A percentile compares a stretch with the other conserved stretches of the same genome.
Evolutionary conservation across 2,329 filamentous ascomycete genomes (phyloP).

Genomic region (Cladosporium austrohemisphaericum): DNA sequence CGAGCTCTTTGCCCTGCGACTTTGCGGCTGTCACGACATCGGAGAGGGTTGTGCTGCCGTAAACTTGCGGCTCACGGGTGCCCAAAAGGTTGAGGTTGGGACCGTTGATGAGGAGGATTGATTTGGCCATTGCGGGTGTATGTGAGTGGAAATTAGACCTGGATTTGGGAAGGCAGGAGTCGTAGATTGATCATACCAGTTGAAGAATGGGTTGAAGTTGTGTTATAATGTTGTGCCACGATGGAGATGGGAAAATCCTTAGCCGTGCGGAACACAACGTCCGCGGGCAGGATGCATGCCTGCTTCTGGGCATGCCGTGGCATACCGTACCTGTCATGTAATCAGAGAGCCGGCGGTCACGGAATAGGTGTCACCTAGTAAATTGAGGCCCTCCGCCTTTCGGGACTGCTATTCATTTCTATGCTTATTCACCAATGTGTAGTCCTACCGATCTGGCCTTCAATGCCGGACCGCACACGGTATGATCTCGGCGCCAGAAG

Average conservation of each 20-base stretch:
- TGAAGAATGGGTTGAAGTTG: background rate
- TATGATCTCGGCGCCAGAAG: no score
- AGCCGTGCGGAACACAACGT: slow-evolving; percentile 1
- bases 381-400: no score
- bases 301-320: no score
- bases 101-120: slow-evolving; percentile 72
- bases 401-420: no score
- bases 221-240: background rate
- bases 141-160: background rate
- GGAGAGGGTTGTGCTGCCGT: slow-evolving; percentile 65
- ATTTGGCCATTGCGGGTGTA: slow-evolving; percentile 30
- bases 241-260: slow-evolving; percentile 2
- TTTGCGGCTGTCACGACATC: slow-evolving; percentile 55
- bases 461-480: no score
- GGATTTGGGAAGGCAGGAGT: background rate
- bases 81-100: slow-evolving; percentile 79
- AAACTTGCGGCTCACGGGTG: slow-evolving; percentile 68
- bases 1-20: slow-evolving; percentile 49
- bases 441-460: no score
- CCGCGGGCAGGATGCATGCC: no score
- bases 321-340: no score
- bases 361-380: no score
- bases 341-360: no score
- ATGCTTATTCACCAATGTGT: no score
- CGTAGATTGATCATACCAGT: background rate